phyloP scores from a whole-genome alignment of 1,284 basidiomycete species.

The Clitocybe nebularis region DNA sequence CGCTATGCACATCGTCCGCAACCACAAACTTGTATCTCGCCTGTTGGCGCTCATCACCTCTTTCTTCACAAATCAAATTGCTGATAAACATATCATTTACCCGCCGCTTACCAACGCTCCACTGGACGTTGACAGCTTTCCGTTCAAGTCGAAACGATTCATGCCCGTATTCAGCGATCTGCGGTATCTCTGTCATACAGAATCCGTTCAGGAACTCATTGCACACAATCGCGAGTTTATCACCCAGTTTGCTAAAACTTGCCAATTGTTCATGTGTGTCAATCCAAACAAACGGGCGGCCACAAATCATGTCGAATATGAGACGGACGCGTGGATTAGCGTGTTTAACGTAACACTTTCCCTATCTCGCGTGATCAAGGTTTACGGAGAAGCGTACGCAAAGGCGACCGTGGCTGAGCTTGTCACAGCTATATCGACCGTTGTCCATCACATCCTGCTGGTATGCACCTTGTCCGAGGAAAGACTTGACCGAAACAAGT shows the following conservation, averaged over 20 bases:
- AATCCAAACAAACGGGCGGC: slow-evolving; percentile 86
- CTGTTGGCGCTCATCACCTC: slow-evolving; percentile 79
- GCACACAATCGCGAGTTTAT: slow-evolving; percentile 62
- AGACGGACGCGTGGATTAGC: slow-evolving; percentile 91
- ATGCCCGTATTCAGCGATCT: slow-evolving; percentile 87
- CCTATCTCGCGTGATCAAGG: slow-evolving; percentile 82
- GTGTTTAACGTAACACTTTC: slow-evolving; percentile 92
- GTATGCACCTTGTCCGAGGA: slow-evolving; percentile 65
- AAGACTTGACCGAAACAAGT: slow-evolving; percentile 63
- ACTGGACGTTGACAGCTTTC: slow-evolving; percentile 78
- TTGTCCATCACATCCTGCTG: slow-evolving; percentile 71
- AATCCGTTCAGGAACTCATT: slow-evolving; percentile 75
- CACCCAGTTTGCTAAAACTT: slow-evolving; percentile 56
- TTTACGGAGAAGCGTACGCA: slow-evolving; percentile 79
- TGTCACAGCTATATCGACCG: slow-evolving; percentile 63
- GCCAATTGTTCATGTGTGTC: slow-evolving; percentile 87
- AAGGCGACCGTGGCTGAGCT: slow-evolving; percentile 58
- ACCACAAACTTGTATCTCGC: slow-evolving; percentile 71
- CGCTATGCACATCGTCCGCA: slow-evolving; percentile 73
- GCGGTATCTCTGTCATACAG: slow-evolving; percentile 71
- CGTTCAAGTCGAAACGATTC: slow-evolving; percentile 92
- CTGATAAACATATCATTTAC: slow-evolving; percentile 59
- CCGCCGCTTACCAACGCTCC: slow-evolving; percentile 33
- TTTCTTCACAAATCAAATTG: slow-evolving; percentile 87
- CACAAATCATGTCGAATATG: slow-evolving; percentile 86